Evolutionary conservation across 2,329 filamentous ascomycete genomes (phyloP).

Genomic region (Hymenoscyphus infarciens): DNA sequence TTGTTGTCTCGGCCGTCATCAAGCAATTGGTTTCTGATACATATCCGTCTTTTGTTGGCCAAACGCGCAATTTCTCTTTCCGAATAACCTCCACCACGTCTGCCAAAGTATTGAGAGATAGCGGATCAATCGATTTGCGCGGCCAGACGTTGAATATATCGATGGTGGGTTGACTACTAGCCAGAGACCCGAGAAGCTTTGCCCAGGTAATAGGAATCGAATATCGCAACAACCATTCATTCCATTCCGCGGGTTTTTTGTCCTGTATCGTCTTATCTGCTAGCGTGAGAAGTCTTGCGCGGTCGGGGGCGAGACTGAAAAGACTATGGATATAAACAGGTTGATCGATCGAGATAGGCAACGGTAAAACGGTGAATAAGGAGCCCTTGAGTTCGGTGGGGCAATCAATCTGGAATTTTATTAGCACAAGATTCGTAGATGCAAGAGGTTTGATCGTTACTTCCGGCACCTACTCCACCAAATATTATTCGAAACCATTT

Average conservation of each 20-base stretch:
- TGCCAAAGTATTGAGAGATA: constrained; percentile 17
- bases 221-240: constrained; percentile 30
- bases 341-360: constrained; percentile 34
- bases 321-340: constrained; percentile 37
- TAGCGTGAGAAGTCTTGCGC: constrained; percentile 30
- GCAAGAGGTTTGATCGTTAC: too few species aligned
- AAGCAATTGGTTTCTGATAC: background rate
- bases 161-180: constrained; percentile 4
- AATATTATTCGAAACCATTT: too few species aligned
- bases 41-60: constrained; percentile 10
- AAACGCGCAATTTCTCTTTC: constrained; percentile 20
- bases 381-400: constrained; percentile 20
- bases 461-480: too few species aligned
- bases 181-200: constrained; percentile 19
- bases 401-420: background rate
- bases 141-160: constrained; percentile 25
- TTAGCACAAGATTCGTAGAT: background rate
- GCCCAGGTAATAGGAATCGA: constrained; percentile 31
- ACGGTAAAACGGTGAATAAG: constrained; percentile 35
- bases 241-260: constrained; percentile 31
- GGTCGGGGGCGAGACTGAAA: constrained; percentile 36
- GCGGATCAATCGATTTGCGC: constrained; percentile 8
- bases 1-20: background rate
- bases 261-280: constrained; percentile 27
- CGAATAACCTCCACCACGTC: constrained; percentile 21